Base-by-base conservation (phyloP, 495 filamentous ascomycete species). In the Evernia prunastri region DNA sequence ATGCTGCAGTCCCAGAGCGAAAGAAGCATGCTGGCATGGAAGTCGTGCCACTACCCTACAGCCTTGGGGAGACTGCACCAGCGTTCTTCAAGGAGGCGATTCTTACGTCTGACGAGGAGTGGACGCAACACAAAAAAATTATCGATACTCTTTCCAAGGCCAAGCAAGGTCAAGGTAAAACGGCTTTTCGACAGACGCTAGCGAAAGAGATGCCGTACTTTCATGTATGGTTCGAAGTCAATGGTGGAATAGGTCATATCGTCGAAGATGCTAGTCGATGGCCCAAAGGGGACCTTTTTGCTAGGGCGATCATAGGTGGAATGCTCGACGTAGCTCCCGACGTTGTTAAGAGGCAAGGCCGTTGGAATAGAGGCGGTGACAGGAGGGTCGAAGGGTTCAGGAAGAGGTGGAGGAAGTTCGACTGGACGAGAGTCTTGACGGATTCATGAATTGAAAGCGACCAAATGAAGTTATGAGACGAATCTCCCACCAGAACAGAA, bases 191-290 rank as follows among this genome's bases (percentile, higher is more conserved):
- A 4, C 80, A 86, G 56, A 87, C 83, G 4, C 75, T 98, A 39
- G 90, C 87, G 31, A 97, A 96, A 78, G 94, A 98, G 77, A 96
- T 96, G 92, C 94, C 94, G 31, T 98, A 98, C 72, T 97, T 98
- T 74, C 94, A 98, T 68, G 92, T 91, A 20, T 98, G 92, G 92
- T 97, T 97, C 72, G 83, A 86, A 64, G 75, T 98, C 10, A 91
- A 97, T 72, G 95, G 95, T 7, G 94, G 94, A 3, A 71, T 98
- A 60, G 94, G 91, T 0, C 94, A 98, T 72, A 81, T 98, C 36
- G 88, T 98, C 13, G 94, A 98, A 75, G 91, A 97, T 71, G 79
- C 83, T 49, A 84, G 86, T 63, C 80, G 87, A 60, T 98, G 95
- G 94, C 95, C 95, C 2, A 87, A 82, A 67, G 93, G 93, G 2